phyloP scores from a whole-genome alignment of 2,329 filamentous ascomycete genomes.

The Ramularia endophylla region DNA sequence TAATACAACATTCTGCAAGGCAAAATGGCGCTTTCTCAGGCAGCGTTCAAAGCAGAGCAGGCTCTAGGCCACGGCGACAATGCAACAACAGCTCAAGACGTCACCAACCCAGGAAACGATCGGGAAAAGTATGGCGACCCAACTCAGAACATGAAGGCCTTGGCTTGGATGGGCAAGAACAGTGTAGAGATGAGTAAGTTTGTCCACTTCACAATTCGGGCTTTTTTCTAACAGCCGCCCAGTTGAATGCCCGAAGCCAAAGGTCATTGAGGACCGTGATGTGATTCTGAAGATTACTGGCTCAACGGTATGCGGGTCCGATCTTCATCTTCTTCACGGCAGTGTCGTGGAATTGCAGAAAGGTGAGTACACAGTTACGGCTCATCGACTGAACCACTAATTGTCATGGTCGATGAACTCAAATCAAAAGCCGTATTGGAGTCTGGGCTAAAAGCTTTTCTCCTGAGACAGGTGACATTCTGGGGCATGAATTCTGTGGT shows the following conservation, averaged over 20 bases:
- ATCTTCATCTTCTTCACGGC: constrained; percentile 52
- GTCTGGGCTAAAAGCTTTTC: too few species aligned
- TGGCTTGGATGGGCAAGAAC: constrained; percentile 79
- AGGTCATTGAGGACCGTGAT: constrained; percentile 65
- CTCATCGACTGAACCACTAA: too few species aligned
- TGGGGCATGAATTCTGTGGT: constrained; percentile 50
- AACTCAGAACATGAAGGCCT: constrained; percentile 63
- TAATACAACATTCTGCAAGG: not conserved
- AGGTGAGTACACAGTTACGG: constrained; percentile 1
- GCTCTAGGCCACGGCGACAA: constrained; percentile 61
- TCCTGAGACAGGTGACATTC: constrained; percentile 37
- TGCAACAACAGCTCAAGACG: constrained; percentile 60
- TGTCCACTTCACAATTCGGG: not conserved
- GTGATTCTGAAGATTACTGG: constrained; percentile 75
- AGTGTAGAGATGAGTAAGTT: constrained; percentile 59
- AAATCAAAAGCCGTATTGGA: too few species aligned
- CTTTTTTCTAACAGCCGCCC: not conserved
- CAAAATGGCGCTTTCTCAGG: constrained; percentile 51
- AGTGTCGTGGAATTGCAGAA: constrained; percentile 45
- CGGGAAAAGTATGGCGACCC: constrained; percentile 46
- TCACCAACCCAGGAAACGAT: constrained; percentile 56
- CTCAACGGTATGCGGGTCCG: constrained; percentile 56
- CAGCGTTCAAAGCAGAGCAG: constrained; percentile 62
- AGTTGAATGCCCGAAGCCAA: constrained; percentile 63
- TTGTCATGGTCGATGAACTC: too few species aligned